Evolutionary conservation across 2,329 filamentous ascomycete species (phyloP).

Genomic region (Fusarium coffeatum): DNA sequence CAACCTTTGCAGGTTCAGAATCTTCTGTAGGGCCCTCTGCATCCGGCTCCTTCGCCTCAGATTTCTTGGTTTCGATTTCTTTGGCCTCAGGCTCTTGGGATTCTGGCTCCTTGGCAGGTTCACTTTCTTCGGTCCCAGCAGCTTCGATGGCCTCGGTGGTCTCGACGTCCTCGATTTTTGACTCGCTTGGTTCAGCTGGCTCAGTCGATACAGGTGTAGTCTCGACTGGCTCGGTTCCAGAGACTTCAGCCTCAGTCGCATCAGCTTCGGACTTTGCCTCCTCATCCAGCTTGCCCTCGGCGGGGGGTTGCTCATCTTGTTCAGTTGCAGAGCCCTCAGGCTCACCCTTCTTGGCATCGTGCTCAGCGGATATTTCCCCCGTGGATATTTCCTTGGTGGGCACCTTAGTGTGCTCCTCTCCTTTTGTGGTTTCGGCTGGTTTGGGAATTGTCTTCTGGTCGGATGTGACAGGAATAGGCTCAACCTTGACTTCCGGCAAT

Average conservation of each 20-base stretch:
- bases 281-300: slow-evolving; percentile 7
- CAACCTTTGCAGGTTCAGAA: neutral
- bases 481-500: slow-evolving; percentile 56
- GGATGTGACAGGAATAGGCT: slow-evolving; percentile 62
- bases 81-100: neutral
- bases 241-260: slow-evolving; percentile 1
- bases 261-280: neutral
- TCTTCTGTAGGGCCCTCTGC: neutral
- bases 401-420: slow-evolving; percentile 9
- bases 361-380: neutral
- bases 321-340: slow-evolving; percentile 16
- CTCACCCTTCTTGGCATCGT: slow-evolving; percentile 11
- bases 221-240: neutral
- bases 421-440: slow-evolving; percentile 42
- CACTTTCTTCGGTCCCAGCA: neutral
- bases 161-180: neutral
- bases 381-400: neutral
- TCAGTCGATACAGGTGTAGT: neutral
- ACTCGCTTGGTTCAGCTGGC: neutral
- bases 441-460: slow-evolving; percentile 50
- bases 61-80: neutral
- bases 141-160: slow-evolving; percentile 1
- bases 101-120: neutral
- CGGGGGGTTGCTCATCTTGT: slow-evolving; percentile 2
- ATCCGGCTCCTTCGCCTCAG: neutral